These are phyloP conservation scores for Rosa hybrid DNA, from an alignment of 331 rosid species.

Conservation along the genomic window DNA sequence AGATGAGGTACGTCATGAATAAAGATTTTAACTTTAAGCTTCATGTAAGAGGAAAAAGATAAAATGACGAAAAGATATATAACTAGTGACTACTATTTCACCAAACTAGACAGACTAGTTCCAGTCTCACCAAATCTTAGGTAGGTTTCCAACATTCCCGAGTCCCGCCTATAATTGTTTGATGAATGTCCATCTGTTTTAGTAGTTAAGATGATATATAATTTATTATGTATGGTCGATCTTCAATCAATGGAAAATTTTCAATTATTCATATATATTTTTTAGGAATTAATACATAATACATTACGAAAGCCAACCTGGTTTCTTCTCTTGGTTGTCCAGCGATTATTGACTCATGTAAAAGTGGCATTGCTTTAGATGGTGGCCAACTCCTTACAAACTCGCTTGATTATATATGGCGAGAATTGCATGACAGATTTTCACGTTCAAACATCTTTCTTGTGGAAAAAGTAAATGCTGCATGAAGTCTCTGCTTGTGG, in stretches of 20 bases:
- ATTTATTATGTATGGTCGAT: too few relatives aligned
- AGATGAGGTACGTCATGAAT: too few relatives aligned
- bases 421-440: neutral
- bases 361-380: neutral
- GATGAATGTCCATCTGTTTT: neutral
- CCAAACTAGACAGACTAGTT: too few relatives aligned
- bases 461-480: neutral
- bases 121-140: too few relatives aligned
- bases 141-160: too few relatives aligned
- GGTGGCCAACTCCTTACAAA: neutral
- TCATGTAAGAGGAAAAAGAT: too few relatives aligned
- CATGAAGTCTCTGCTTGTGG: slow-evolving; percentile 2
- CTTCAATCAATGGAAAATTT: too few relatives aligned
- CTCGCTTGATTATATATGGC: neutral
- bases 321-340: neutral
- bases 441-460: neutral
- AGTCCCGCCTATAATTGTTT: neutral
- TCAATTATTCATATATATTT: too few relatives aligned
- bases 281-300: neutral
- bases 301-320: neutral
- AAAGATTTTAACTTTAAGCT: too few relatives aligned
- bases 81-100: too few relatives aligned
- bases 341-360: slow-evolving; percentile 3
- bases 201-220: neutral
- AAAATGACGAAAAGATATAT: too few relatives aligned